A percentile compares a stretch with the other conserved stretches of the same genome.
These are phyloP conservation scores for Mucor racemosus DNA, from an alignment of 371 early-diverging fungal genomes.

Conservation along the genomic window DNA sequence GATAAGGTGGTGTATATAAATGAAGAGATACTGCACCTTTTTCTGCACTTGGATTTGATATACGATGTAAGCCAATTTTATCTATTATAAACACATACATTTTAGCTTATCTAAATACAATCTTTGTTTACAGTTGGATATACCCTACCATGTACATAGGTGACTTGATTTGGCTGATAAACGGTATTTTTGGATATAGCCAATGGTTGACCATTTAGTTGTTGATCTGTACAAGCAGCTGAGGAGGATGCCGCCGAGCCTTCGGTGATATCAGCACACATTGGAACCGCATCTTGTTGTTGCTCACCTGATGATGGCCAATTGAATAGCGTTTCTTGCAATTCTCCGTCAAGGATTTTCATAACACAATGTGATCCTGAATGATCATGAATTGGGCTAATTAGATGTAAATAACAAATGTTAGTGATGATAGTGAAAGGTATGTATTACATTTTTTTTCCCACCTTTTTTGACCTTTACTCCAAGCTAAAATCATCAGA, in stretches of 20 bases:
- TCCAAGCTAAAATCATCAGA: conserved; percentile 92
- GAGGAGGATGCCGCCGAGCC: conserved; percentile 22
- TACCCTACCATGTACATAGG: conserved; percentile 86
- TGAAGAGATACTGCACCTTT: conserved; percentile 85
- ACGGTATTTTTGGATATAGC: conserved; percentile 39
- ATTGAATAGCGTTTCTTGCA: conserved; percentile 80
- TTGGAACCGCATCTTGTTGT: conserved; percentile 32
- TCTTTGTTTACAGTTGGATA: not conserved
- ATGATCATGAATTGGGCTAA: conserved; percentile 93
- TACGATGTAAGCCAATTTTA: conserved; percentile 87
- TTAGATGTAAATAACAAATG: conserved; percentile 9
- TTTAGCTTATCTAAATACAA: not conserved
- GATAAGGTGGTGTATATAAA: conserved; percentile 90
- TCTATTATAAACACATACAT: conserved; percentile 45
- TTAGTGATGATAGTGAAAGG: not conserved
- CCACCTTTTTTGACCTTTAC: conserved; percentile 75
- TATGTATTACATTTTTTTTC: not conserved
- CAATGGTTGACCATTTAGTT: conserved; percentile 34
- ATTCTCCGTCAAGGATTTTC: conserved; percentile 87
- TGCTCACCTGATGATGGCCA: conserved; percentile 64
- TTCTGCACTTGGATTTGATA: conserved; percentile 72
- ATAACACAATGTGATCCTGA: conserved; percentile 93
- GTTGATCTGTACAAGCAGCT: conserved; percentile 27
- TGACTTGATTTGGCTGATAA: conserved; percentile 69
- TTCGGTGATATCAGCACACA: conserved; percentile 8